These are phyloP conservation scores for Taphrina flavorubra DNA, from an alignment of 1,139 yeast genomes.

Conservation along the genomic window DNA sequence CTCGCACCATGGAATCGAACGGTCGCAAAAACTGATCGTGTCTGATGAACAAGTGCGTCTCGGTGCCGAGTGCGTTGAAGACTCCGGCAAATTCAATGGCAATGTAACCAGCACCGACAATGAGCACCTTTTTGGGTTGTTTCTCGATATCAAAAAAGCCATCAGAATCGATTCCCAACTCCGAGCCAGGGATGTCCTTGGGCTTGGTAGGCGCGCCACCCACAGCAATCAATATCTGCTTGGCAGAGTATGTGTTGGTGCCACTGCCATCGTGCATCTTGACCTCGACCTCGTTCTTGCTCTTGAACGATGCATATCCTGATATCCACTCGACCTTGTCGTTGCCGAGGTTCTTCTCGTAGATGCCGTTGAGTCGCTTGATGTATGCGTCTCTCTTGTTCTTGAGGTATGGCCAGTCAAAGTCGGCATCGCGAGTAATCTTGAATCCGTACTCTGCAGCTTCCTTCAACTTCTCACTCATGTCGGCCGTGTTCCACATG, in stretches of 20 bases:
- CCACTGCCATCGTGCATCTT: constrained; percentile 58
- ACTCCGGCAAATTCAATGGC: constrained; percentile 96
- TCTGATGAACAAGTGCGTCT: constrained; percentile 85
- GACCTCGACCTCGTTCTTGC: constrained; percentile 72
- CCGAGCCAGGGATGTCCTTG: constrained; percentile 72
- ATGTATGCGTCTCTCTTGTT: constrained; percentile 90
- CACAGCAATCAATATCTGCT: constrained; percentile 83
- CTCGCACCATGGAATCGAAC: constrained; percentile 82
- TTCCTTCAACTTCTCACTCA: constrained; percentile 74
- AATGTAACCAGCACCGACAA: constrained; percentile 98
- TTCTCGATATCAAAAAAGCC: constrained; percentile 80
- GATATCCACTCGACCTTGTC: constrained; percentile 87
- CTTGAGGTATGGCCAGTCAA: constrained; percentile 82
- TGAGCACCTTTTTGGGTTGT: constrained; percentile 90
- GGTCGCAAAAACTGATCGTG: constrained; percentile 87
- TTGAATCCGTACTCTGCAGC: constrained; percentile 81
- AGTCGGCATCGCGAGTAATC: constrained; percentile 61
- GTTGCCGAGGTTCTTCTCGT: constrained; percentile 79
- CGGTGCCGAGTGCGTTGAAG: constrained; percentile 84
- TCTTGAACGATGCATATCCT: constrained; percentile 80
- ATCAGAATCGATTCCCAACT: constrained; percentile 84
- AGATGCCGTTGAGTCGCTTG: constrained; percentile 84
- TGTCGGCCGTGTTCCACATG: constrained; percentile 96
- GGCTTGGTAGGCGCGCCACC: constrained; percentile 89
- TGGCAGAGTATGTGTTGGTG: constrained; percentile 71